These are phyloP conservation scores for Vitis rotundifolia DNA, from an alignment of 164 flowering plant genomes.

Conservation along the genomic window DNA sequence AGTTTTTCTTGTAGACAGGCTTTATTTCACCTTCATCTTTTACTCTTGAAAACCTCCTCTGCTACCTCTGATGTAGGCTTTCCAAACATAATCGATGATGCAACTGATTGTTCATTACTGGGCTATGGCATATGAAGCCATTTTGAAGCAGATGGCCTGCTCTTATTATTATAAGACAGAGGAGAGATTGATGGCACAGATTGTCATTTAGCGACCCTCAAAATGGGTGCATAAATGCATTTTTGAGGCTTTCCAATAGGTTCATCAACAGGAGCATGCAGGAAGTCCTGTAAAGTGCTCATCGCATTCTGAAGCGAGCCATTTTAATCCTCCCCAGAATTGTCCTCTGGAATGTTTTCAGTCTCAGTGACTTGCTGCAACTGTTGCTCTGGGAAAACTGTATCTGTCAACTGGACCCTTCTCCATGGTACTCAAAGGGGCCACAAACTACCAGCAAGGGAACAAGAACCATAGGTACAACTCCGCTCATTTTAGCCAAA, in stretches of 20 bases:
- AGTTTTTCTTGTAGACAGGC: conserved; percentile 63
- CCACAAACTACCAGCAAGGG: conserved; percentile 52
- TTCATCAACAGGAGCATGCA: conserved; percentile 59
- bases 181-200: conserved; percentile 39
- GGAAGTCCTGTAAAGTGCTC: conserved; percentile 40
- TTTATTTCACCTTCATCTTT: conserved; percentile 74
- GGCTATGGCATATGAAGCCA: conserved; percentile 46
- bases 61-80: conserved; percentile 36
- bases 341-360: conserved; percentile 47
- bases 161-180: conserved; percentile 41
- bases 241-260: conserved; percentile 70
- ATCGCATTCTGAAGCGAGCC: conserved; percentile 40
- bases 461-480: no score
- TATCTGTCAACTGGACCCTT: conserved; percentile 50
- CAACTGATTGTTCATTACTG: conserved; percentile 35
- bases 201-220: conserved; percentile 70
- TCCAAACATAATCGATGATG: conserved; percentile 33
- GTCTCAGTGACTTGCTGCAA: conserved; percentile 47
- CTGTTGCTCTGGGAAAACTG: conserved; percentile 47
- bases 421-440: conserved; percentile 52
- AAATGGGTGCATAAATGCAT: conserved; percentile 89
- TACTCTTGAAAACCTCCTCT: conserved; percentile 42
- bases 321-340: conserved; percentile 40
- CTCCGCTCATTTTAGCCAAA: no score
- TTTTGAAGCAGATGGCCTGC: conserved; percentile 44